Evolutionary conservation across 208 protist genomes (phyloP), one percentile per base, ranked within the genome.

Genomic region (Crithidia brevicula): DNA sequence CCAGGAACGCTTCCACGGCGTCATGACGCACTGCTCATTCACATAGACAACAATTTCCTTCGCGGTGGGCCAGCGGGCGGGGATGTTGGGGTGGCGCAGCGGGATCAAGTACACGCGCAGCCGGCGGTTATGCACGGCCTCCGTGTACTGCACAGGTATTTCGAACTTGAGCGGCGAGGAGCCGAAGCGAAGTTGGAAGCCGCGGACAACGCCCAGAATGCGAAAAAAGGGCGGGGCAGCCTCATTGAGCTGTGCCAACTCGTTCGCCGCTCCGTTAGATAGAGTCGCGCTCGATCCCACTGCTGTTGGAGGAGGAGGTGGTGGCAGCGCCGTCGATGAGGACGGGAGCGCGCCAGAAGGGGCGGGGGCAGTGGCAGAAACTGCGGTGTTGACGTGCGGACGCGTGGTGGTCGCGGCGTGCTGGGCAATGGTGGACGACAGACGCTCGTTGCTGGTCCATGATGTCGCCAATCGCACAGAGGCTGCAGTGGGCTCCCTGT

Each of bases 1-100:
- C 87, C 90, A 95, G 18, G 74, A 52, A 16, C 90, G 90, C 65
- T 80, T 83, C 87, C 90, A 95, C 56, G 85, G 61, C 30, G 81
- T 79, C 60, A 77, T 77, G 27, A 93, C 74, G 34, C 66, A 80
- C 45, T 85, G 82, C 31, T 85, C 80, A 49, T 95, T 95, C 13
- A 95, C 85, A 34, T 82, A 89, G 10, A 95, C 76, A 4, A 82
- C 73, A 30, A 95, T 82, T 36, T 95, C 90, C 50, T 90, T 89
- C 27, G 77, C 76, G 22, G 71, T 66, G 15, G 90, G 90, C 87
- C 90, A 95, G 4, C 74, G 67, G 30, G 79, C 54, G 13, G 90
- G 90, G 36, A 76, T 64, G 50, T 81, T 83, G 6, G 87, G 81
- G 53, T 83, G 77, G 23, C 69, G 72, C 42, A 91, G 68, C 11